A percentile compares a stretch with the other conserved stretches of the same genome.
These are phyloP conservation scores for Boletus subcaerulescens DNA, from an alignment of 768 basidiomycete species.

Conservation along the genomic window DNA sequence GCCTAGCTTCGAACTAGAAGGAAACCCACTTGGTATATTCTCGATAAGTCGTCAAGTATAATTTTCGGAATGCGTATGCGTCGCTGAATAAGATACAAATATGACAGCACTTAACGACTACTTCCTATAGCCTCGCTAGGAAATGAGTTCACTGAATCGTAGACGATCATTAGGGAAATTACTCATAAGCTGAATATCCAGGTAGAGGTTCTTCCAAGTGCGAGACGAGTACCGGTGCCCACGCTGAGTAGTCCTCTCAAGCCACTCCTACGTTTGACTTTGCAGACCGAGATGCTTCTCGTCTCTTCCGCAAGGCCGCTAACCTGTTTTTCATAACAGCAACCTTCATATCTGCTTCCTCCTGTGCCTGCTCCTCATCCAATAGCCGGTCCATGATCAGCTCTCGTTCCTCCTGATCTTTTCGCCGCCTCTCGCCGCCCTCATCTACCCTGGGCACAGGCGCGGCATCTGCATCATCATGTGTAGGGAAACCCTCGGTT, in stretches of 20 bases:
- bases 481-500: constrained; percentile 47
- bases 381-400: constrained; percentile 82
- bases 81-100: background rate
- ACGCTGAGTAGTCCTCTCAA: background rate
- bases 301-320: constrained; percentile 52
- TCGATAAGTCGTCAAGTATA: background rate
- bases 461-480: constrained; percentile 25
- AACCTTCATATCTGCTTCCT: constrained; percentile 82
- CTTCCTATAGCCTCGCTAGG: background rate
- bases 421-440: constrained; percentile 44
- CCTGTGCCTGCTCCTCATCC: constrained; percentile 84
- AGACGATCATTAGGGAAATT: background rate
- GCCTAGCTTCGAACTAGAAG: too few species aligned
- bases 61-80: background rate
- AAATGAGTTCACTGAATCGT: background rate
- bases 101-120: background rate
- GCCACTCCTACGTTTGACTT: constrained; percentile 17
- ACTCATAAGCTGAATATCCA: background rate
- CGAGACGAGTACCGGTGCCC: background rate
- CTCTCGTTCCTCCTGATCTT: constrained; percentile 71
- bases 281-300: constrained; percentile 34
- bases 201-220: background rate
- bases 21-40: too few species aligned
- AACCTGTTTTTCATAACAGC: constrained; percentile 59
- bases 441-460: constrained; percentile 22